Conservation (phyloP, 192 early-diverging fungal genomes). For the Coemansia sp. region DNA sequence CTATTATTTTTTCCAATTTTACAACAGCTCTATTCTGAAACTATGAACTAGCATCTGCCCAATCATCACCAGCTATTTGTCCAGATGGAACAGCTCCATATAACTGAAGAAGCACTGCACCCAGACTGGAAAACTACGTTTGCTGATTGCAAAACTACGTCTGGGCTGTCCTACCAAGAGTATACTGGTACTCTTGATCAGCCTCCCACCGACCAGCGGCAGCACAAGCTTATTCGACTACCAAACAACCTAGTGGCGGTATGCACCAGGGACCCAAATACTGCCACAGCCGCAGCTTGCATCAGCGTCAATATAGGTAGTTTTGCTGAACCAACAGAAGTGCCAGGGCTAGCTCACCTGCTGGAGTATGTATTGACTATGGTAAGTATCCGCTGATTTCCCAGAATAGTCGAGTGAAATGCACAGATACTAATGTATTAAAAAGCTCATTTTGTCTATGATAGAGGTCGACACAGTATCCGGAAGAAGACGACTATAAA, state of each 20-base stretch:
- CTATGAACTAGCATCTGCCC: background rate
- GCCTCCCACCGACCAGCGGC: conserved; percentile 58
- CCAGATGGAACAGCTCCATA: too few species aligned
- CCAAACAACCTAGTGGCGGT: conserved; percentile 61
- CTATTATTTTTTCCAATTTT: background rate
- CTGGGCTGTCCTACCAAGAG: conserved; percentile 21
- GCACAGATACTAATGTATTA: too few species aligned
- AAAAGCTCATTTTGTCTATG: too few species aligned
- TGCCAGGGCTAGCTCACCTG: conserved; percentile 72
- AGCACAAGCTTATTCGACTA: conserved; percentile 59
- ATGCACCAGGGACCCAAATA: conserved; percentile 58
- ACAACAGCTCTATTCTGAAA: conserved; percentile 1
- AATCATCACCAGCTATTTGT: too few species aligned
- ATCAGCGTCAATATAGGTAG: conserved; percentile 65
- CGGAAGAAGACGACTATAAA: conserved; percentile 63
- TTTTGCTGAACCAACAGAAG: conserved; percentile 57
- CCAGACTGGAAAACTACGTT: background rate
- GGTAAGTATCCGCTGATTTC: conserved; percentile 13
- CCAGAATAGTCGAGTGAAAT: too few species aligned
- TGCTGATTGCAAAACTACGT: background rate
- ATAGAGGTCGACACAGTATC: conserved; percentile 68
- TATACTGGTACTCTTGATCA: conserved; percentile 38
- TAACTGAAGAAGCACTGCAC: background rate
- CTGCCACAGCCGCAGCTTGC: conserved; percentile 57
- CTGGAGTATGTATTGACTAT: conserved; percentile 70